Base-by-base conservation (phyloP, 176 grass and related monocot species). In the Bothriochloa decipiens region DNA sequence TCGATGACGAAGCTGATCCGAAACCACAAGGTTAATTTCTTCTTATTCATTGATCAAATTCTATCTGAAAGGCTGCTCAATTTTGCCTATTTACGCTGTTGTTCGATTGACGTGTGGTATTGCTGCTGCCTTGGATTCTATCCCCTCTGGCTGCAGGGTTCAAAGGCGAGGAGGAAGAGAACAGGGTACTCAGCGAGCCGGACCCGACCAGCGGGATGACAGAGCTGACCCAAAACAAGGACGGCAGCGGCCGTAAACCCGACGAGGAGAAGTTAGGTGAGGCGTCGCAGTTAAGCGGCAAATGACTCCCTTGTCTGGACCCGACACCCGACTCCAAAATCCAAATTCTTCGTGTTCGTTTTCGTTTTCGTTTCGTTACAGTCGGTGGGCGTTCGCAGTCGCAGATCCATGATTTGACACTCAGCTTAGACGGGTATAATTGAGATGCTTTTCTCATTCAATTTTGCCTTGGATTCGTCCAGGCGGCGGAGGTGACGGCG, bases 191-290 rank as follows among this genome's bases (percentile, higher is more conserved):
- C 29, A 90, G 84, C 68, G 84, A 90, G 75, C 89, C 84, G 6
- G 89, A 90, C 49, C 84, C 84, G 69, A 68, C 84, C 17, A 90
- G 89, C 61, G 89, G 84, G 13, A 90, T 90, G 80, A 25, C 45
- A 14, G 84, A 90, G 69, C 45, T 37, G 39, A 45, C 68, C 68
- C 25, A 11, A 46, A 57, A 4, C 33, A 90, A 60, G 58, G 83
- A 90, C 43, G 42, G 32, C 7, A 32, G 6, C 60, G 61, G 36
- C 80, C 35, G 41, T 18, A 79, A 61, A 75, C 68, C 84, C 17
- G 28, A 33, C 28, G 62, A 32, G 8, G 72, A 62, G 41, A 15
- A 3, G 75, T 41, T 84, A 75, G 88, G 88, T 90, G 46, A 77
- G 80, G 61, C 50, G 61, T 90, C 75, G 80, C 69, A 47, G 46